Conservation (phyloP, 202 grass and related monocot species). For the Sporobolus alterniflorus region DNA sequence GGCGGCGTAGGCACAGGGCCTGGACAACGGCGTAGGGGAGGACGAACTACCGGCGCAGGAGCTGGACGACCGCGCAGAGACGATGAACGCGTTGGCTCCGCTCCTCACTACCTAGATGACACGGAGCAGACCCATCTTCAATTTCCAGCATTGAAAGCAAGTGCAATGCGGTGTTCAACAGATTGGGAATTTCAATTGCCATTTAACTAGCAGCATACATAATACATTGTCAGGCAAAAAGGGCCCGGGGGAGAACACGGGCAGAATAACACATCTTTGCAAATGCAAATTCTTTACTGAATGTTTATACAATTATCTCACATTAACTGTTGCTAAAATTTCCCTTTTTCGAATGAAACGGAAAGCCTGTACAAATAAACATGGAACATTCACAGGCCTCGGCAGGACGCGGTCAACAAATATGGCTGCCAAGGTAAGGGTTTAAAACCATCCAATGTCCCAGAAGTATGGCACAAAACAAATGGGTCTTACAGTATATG, state of each 20-base stretch:
- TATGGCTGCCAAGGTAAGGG: conserved; percentile 64
- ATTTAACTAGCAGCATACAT: neutral
- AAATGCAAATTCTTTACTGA: conserved; percentile 57
- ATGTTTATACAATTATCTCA: conserved; percentile 64
- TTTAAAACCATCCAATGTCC: conserved; percentile 62
- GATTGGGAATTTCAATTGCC: neutral
- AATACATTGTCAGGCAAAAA: neutral
- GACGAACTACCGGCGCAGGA: too few species aligned
- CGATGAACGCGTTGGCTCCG: too few species aligned
- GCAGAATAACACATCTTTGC: neutral
- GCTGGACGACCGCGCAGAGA: too few species aligned
- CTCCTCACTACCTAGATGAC: too few species aligned
- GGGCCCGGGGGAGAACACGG: neutral
- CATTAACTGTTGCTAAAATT: conserved; percentile 50
- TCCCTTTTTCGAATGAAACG: conserved; percentile 55
- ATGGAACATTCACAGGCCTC: conserved; percentile 66
- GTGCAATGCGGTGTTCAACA: neutral
- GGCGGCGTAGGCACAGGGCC: too few species aligned
- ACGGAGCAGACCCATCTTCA: neutral
- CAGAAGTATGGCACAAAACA: conserved; percentile 73
- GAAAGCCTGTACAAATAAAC: conserved; percentile 92
- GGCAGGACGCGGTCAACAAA: conserved; percentile 73
- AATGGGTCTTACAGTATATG: conserved; percentile 83
- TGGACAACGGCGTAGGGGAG: too few species aligned
- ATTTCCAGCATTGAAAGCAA: neutral